A percentile compares a stretch with the other conserved stretches of the same genome.
Conservation (phyloP, 2,329 filamentous ascomycete species). For the Fusarium pininemorale region DNA sequence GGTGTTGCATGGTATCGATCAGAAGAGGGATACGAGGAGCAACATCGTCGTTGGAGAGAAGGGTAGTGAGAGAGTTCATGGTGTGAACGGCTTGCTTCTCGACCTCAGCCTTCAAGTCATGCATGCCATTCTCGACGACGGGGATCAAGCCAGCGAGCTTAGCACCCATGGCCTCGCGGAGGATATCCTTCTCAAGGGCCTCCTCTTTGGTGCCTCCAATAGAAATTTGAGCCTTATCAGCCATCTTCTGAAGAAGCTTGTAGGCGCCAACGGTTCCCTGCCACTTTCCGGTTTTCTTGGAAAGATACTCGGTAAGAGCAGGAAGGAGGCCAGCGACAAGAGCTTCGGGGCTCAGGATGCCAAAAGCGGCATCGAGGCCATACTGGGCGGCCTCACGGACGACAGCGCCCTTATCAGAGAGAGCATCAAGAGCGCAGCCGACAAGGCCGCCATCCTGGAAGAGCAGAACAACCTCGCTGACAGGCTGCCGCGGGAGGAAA, state of each 20-base stretch:
- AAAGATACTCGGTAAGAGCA: conserved; percentile 76
- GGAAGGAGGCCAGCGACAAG: conserved; percentile 86
- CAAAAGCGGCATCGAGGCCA: conserved; percentile 88
- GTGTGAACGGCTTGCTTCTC: conserved; percentile 90
- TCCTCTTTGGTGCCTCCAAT: conserved; percentile 82
- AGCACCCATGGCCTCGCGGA: conserved; percentile 90
- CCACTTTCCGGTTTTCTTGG: conserved; percentile 92
- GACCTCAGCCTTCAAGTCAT: conserved; percentile 91
- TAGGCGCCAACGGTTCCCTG: conserved; percentile 92
- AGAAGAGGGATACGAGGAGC: conserved; percentile 90
- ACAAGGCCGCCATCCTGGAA: conserved; percentile 82
- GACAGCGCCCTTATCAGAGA: conserved; percentile 89
- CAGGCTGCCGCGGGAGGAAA: conserved; percentile 78
- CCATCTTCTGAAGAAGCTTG: conserved; percentile 89
- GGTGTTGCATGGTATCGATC: conserved; percentile 94
- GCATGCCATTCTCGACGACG: conserved; percentile 91
- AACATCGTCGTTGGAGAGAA: conserved; percentile 97
- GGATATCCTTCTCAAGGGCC: conserved; percentile 85
- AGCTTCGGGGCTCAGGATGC: conserved; percentile 80
- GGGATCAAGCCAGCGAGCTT: conserved; percentile 89
- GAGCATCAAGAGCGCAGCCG: conserved; percentile 78
- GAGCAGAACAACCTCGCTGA: conserved; percentile 84
- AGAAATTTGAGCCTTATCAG: conserved; percentile 89
- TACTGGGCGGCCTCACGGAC: conserved; percentile 94
- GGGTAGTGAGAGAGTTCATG: conserved; percentile 88